Percentiles rank a stretch among this genome's conserved stretches.
These are phyloP conservation scores for Neurospora hispaniola DNA, from an alignment of 495 filamentous ascomycete species.

Conservation along the genomic window DNA sequence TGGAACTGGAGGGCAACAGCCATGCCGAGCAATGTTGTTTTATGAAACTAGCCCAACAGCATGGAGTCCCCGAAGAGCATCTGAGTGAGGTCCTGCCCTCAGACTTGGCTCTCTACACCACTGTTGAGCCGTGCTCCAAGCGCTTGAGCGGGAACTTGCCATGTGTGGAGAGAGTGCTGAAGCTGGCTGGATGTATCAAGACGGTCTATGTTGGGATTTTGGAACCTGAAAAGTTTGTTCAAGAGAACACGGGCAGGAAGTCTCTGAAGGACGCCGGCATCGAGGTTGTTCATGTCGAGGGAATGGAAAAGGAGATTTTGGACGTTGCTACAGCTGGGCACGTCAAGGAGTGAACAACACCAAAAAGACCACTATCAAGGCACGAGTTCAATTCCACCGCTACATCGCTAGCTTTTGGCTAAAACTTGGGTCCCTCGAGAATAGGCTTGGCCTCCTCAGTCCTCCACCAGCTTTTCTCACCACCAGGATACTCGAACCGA, in stretches of 20 bases:
- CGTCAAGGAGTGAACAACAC: slow-evolving; percentile 3
- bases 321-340: slow-evolving; percentile 75
- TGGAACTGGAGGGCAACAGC: slow-evolving; percentile 86
- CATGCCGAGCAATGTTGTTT: slow-evolving; percentile 93
- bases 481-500: slow-evolving; percentile 61
- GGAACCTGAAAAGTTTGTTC: slow-evolving; percentile 85
- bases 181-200: slow-evolving; percentile 49
- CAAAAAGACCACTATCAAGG: background rate
- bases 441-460: slow-evolving; percentile 58
- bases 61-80: slow-evolving; percentile 41
- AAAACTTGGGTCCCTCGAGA: slow-evolving; percentile 47
- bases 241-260: slow-evolving; percentile 60
- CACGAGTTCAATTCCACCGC: background rate
- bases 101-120: slow-evolving; percentile 68
- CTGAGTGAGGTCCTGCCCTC: slow-evolving; percentile 46
- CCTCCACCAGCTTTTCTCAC: slow-evolving; percentile 75
- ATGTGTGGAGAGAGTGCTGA: slow-evolving; percentile 72
- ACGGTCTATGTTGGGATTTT: slow-evolving; percentile 80
- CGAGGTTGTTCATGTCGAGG: slow-evolving; percentile 55
- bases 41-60: slow-evolving; percentile 52
- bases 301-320: slow-evolving; percentile 74
- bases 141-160: slow-evolving; percentile 71
- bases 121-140: slow-evolving; percentile 84
- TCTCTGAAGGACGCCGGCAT: slow-evolving; percentile 68
- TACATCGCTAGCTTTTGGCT: background rate